Evolutionary conservation across 148 eudicot species (phyloP).

Genomic region (Rhododendron mucronatum): DNA sequence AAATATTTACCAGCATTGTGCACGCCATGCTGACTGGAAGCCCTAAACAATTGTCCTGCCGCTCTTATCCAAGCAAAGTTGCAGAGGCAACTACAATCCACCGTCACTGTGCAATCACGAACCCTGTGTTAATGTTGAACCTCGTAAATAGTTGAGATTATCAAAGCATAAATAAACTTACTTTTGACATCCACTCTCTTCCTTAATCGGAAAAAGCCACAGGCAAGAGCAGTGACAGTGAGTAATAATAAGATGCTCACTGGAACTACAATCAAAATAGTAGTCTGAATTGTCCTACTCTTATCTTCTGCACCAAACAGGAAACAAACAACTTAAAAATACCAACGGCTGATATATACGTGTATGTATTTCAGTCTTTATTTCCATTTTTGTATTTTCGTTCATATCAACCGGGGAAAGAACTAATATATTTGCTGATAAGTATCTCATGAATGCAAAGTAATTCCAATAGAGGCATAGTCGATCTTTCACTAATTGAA

Average conservation of each 20-base stretch:
- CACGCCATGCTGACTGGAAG: neutral
- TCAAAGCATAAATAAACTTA: neutral
- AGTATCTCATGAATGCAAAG: neutral
- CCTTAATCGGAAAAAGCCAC: neutral
- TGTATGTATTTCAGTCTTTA: neutral
- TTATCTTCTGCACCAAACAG: neutral
- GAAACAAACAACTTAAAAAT: neutral
- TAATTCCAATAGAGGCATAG: neutral
- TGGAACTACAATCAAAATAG: conserved; percentile 5
- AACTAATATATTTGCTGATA: neutral
- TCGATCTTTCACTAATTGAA: neutral
- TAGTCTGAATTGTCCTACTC: neutral
- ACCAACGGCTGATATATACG: neutral
- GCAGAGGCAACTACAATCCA: neutral
- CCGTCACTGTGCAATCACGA: neutral
- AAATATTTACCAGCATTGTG: neutral
- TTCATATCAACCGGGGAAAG: neutral
- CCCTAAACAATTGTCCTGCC: neutral
- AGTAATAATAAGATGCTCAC: conserved; percentile 3
- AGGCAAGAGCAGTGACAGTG: neutral
- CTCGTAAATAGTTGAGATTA: neutral
- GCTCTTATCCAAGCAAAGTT: neutral
- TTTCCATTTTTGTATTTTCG: neutral
- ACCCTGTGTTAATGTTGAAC: neutral
- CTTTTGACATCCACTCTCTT: neutral